Base-by-base conservation (phyloP, 495 filamentous ascomycete species). In the Hyphodiscus hymeniophilus region DNA sequence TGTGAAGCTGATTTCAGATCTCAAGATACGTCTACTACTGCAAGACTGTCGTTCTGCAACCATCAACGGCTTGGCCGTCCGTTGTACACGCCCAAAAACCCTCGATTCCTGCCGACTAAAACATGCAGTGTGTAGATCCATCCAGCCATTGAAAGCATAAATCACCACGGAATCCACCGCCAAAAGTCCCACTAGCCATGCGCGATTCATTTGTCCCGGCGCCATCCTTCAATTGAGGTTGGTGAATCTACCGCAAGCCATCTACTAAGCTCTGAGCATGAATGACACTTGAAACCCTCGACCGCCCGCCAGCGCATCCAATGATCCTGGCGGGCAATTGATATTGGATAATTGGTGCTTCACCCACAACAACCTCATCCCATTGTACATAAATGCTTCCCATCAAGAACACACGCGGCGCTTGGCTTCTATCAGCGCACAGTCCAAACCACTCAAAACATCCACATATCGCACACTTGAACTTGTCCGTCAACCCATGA, bases 231-330 rank as follows among this genome's bases (percentile, higher is more conserved):
- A 36, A 31, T 40, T 44, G 45, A 50, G 13, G 36, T 17, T 15
- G 30, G 30, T 45, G 33, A 50, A 57, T 57, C 50, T 50, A 46
- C 46, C 46, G 38, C 32, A 46, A 42, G 41, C 26, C 45, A 47
- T 53, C 3, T 7, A 17, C 48, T 39, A 17, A 52, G 48, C 40
- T 40, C 41, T 40, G 48, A 47, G 54, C 54, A 53, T 53, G 48
- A 50, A 48, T 49, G 33, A 48, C 39, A 54, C 51, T 55, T 55
- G 51, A 55, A 55, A 59, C 51, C n/a, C n/a, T n/a, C n/a, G n/a
- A n/a, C n/a, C 52, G 38, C 42, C 17, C 48, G 56, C 56, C 56
- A 59, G 51, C 56, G 56, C 56, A 59, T 55, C 32, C 45, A 44
- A 43, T 28, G 32, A 55, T 52, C 48, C 51, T 50, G 16, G 47